These are phyloP conservation scores for Arxiozyma telluris DNA, from an alignment of 1,139 yeast genomes.

Conservation along the genomic window DNA sequence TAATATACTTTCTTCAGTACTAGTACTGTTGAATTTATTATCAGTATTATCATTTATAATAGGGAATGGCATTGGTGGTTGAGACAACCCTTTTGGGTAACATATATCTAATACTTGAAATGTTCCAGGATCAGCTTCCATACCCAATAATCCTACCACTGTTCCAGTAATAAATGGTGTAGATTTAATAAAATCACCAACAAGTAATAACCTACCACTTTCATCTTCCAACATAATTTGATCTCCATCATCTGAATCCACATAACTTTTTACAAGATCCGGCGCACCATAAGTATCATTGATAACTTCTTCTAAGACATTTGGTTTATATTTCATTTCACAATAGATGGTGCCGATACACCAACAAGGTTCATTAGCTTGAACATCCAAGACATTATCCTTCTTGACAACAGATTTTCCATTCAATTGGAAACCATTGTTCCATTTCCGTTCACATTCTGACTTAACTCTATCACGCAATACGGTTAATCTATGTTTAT, in stretches of 20 bases:
- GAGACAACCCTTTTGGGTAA: constrained; percentile 60
- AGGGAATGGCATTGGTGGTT: constrained; percentile 32
- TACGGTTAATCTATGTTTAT: constrained; percentile 50
- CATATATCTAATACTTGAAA: constrained; percentile 77
- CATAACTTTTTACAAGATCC: constrained; percentile 36
- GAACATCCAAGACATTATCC: constrained; percentile 70
- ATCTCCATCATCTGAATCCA: constrained; percentile 46
- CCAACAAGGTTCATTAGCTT: constrained; percentile 67
- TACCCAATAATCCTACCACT: constrained; percentile 76
- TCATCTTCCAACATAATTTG: constrained; percentile 81
- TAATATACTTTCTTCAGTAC: constrained; percentile 5
- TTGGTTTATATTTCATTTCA: constrained; percentile 77
- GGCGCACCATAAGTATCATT: constrained; percentile 37
- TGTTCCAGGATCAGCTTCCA: constrained; percentile 74
- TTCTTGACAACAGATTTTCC: constrained; percentile 33
- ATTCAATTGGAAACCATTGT: constrained; percentile 37
- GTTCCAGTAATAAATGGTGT: constrained; percentile 72
- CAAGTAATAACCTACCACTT: constrained; percentile 73
- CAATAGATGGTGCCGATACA: constrained; percentile 83
- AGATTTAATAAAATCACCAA: constrained; percentile 49
- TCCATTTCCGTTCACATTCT: constrained; percentile 45
- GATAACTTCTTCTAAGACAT: constrained; percentile 74
- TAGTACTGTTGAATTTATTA: neutral
- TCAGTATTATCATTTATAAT: constrained; percentile 6
- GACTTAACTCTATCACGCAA: constrained; percentile 48